Percentiles rank a stretch among this genome's conserved stretches.
Conservation (phyloP, 2,329 filamentous ascomycete species). For the Phyllosticta citribraziliensis region DNA sequence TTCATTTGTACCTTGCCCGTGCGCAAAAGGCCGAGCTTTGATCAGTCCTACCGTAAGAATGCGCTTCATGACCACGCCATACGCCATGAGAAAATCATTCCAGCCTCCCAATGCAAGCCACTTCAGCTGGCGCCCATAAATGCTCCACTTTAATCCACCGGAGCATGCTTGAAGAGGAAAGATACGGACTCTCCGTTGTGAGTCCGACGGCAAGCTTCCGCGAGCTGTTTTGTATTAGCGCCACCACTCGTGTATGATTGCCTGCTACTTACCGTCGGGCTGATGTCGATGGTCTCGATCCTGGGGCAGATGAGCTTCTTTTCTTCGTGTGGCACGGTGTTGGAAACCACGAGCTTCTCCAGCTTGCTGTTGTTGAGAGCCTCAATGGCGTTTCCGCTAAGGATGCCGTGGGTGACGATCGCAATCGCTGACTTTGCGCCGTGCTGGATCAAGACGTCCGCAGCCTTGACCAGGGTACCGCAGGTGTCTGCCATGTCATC, state of each 20-base stretch:
- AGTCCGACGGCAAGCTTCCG: conserved; percentile 62
- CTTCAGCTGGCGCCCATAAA: background rate
- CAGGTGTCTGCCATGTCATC: conserved; percentile 98
- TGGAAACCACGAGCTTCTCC: conserved; percentile 76
- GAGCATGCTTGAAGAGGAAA: conserved; percentile 60
- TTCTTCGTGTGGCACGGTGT: conserved; percentile 73
- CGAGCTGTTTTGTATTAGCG: conserved; percentile 37
- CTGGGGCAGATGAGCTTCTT: conserved; percentile 70
- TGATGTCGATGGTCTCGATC: conserved; percentile 86
- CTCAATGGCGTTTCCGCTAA: conserved; percentile 80
- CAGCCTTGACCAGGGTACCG: conserved; percentile 79
- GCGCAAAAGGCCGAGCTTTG: background rate
- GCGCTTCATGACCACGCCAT: conserved; percentile 2
- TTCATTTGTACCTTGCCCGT: background rate
- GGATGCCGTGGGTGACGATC: conserved; percentile 88
- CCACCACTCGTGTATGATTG: background rate
- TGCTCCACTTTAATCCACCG: conserved; percentile 31
- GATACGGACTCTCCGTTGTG: conserved; percentile 62
- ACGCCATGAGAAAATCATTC: background rate
- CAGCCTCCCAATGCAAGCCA: background rate
- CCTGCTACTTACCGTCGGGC: conserved; percentile 52
- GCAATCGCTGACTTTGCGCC: conserved; percentile 83
- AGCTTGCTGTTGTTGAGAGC: conserved; percentile 71
- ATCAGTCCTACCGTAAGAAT: background rate
- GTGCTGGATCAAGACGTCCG: conserved; percentile 76